Conservation (phyloP, 2,329 filamentous ascomycete genomes). For the Colletotrichum sp. region DNA sequence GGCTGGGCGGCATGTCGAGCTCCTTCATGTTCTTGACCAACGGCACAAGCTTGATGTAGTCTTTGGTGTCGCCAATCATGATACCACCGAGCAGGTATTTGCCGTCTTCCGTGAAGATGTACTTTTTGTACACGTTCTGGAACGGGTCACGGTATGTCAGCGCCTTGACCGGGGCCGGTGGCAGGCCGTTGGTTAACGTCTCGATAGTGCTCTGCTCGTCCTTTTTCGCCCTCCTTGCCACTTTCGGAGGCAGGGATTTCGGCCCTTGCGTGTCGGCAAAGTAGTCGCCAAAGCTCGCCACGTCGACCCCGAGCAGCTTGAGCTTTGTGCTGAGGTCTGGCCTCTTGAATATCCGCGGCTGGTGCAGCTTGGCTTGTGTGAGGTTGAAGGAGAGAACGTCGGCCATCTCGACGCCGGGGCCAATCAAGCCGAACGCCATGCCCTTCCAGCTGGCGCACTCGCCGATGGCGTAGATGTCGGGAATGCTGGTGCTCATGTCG, state of each 20-base stretch:
- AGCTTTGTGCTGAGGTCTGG: slow-evolving; percentile 92
- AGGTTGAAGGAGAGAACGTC: slow-evolving; percentile 91
- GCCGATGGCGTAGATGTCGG: slow-evolving; percentile 83
- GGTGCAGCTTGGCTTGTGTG: slow-evolving; percentile 77
- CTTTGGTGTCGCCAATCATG: slow-evolving; percentile 94
- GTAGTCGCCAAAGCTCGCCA: slow-evolving; percentile 92
- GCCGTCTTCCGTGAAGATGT: slow-evolving; percentile 86
- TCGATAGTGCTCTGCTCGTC: slow-evolving; percentile 40
- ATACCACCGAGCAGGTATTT: slow-evolving; percentile 93
- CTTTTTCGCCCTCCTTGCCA: slow-evolving; percentile 44
- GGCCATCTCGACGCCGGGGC: slow-evolving; percentile 90
- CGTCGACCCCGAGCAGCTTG: slow-evolving; percentile 87
- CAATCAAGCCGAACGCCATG: slow-evolving; percentile 87
- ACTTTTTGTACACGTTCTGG: slow-evolving; percentile 89
- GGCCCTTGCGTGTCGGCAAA: slow-evolving; percentile 89
- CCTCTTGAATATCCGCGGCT: slow-evolving; percentile 72
- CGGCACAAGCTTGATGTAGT: slow-evolving; percentile 88
- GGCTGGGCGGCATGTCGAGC: slow-evolving; percentile 77
- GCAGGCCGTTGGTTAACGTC: slow-evolving; percentile 57
- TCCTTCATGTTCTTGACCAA: slow-evolving; percentile 85
- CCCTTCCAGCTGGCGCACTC: slow-evolving; percentile 91
- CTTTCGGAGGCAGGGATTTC: slow-evolving; percentile 69
- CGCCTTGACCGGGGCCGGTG: slow-evolving; percentile 73
- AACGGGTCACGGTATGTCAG: slow-evolving; percentile 91
- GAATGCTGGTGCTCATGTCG: slow-evolving; percentile 70